A percentile compares a stretch with the other conserved stretches of the same genome.
Conservation (phyloP, 1,284 basidiomycete genomes). For the Puccinia coronata region DNA sequence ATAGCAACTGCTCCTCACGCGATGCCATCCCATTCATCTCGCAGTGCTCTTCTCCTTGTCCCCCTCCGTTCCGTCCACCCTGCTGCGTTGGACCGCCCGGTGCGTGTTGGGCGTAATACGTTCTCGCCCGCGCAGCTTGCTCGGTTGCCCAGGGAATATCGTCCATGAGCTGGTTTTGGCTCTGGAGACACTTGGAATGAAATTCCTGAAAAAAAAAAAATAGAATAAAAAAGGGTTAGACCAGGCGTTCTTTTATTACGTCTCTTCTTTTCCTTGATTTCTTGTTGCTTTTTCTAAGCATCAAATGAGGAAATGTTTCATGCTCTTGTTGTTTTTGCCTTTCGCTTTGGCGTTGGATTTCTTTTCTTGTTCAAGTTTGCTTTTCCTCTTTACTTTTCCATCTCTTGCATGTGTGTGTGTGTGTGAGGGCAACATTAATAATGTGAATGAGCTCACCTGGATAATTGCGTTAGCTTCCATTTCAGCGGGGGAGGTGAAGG, state of each 20-base stretch:
- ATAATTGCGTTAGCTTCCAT: constrained; percentile 67
- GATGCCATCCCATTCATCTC: constrained; percentile 56
- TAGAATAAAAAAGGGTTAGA: no score
- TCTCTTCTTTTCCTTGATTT: no score
- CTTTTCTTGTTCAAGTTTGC: no score
- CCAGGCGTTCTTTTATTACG: no score
- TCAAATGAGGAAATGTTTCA: no score
- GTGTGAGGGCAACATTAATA: no score
- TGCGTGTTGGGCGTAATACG: constrained; percentile 44
- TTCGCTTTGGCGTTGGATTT: no score
- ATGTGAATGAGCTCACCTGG: constrained; percentile 62
- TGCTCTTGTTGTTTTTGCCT: no score
- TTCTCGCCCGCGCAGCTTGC: constrained; percentile 68
- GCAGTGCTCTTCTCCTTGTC: background rate
- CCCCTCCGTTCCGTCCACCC: no score
- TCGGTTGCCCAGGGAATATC: constrained; percentile 78
- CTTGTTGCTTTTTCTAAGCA: no score
- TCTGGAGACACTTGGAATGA: constrained; percentile 68
- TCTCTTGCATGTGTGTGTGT: background rate
- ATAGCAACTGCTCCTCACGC: constrained; percentile 61
- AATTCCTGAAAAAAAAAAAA: constrained; percentile 66
- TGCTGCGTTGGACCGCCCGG: no score
- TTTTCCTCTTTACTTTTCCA: no score
- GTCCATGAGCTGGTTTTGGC: constrained; percentile 71
- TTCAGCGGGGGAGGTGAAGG: constrained; percentile 69